Base-by-base conservation (phyloP, 1,284 basidiomycete genomes). In the Uromyces viciae-fabae region DNA sequence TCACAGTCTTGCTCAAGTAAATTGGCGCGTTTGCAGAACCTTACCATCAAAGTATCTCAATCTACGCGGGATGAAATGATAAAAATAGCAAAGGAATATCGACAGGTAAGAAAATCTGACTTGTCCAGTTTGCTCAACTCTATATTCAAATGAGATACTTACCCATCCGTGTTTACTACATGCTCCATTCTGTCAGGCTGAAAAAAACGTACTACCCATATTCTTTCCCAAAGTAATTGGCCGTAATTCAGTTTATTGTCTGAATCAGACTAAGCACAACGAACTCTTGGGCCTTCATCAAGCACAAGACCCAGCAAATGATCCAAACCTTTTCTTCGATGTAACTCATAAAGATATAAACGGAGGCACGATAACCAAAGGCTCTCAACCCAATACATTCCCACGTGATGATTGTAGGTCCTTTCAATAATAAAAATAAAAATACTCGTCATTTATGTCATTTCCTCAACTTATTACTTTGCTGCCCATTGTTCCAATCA, bases 201-300 rank as follows among this genome's bases (percentile, higher is more conserved):
- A 79, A 38, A 52, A 46, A 25, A 79, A 79, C 28, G 36, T 56
- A 4, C 36, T 7, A 0, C 77, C 77, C 7, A 46, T 60, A 22
- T 79, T 72, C 31, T 46, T 9, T 19, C 68, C 68, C 3, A 2
- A 43, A 36, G 3, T 62, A 1, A 43, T 38, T n/a, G 28, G 22
- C 31, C 66, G 77, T 14, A 79, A 72, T 31, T 79, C 77, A 52
- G 66, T 79, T 9, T 79, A 79, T n/a, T 79, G 77, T 33, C 54
- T n/a, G 33, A 58, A 71, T 40, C 2, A 49, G 17, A 66, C 77
- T 1, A 79, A 62, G 56, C 56, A 58, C n/a, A 22, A 25, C 2
- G 64, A 79, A 56, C 56, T 72, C 9, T 40, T 38, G 28, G 77
- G 77, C 46, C 46, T 79, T 1, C 38, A 60, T 19, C 77, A 79